These are phyloP conservation scores for Colletotrichum sp. DNA, from an alignment of 2,329 filamentous ascomycete genomes.

Conservation along the genomic window DNA sequence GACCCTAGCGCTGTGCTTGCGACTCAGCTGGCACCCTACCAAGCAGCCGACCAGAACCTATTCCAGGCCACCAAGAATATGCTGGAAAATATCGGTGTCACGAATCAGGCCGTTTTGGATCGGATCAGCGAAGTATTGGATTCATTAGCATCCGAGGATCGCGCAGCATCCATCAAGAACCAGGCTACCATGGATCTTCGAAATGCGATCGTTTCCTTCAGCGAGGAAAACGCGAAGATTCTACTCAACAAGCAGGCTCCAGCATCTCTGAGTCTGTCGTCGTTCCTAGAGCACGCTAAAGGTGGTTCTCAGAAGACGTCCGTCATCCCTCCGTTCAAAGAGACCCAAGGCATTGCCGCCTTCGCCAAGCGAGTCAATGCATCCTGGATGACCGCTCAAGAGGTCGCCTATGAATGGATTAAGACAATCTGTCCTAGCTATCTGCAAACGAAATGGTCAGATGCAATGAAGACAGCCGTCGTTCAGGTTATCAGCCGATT, in stretches of 20 bases:
- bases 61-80: conserved; percentile 62
- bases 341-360: conserved; percentile 53
- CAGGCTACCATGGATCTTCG: conserved; percentile 55
- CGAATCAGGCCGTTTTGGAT: conserved; percentile 51
- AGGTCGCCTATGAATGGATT: conserved; percentile 66
- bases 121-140: conserved; percentile 57
- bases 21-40: conserved; percentile 60
- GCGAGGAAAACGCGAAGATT: conserved; percentile 58
- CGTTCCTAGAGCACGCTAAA: conserved; percentile 69
- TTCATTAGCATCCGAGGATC: conserved; percentile 55
- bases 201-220: conserved; percentile 52
- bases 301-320: conserved; percentile 55
- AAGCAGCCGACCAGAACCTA: conserved; percentile 60
- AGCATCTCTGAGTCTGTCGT: conserved; percentile 59
- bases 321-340: conserved; percentile 55
- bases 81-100: conserved; percentile 59
- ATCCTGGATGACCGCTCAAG: conserved; percentile 59
- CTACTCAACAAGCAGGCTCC: conserved; percentile 59
- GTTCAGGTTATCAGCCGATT: conserved; percentile 60
- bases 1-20: conserved; percentile 59
- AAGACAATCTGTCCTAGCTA: conserved; percentile 57
- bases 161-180: conserved; percentile 52
- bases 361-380: conserved; percentile 57
- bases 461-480: conserved; percentile 59
- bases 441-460: conserved; percentile 60